Evolutionary conservation across 768 basidiomycete species (phyloP).

Genomic region (Lenzites betulinus): DNA sequence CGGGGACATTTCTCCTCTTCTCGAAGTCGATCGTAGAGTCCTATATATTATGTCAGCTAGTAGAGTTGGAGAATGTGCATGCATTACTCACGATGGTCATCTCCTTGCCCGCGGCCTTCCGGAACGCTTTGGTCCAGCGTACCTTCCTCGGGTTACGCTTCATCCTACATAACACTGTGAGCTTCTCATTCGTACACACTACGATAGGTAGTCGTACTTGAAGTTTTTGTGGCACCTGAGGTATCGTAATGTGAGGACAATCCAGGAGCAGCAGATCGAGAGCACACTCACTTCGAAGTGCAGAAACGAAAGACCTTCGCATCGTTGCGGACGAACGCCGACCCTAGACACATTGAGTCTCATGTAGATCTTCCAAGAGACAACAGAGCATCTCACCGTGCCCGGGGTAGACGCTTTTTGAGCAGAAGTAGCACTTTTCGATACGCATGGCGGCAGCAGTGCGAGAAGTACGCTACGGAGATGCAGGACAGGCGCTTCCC

Average conservation of each 20-base stretch:
- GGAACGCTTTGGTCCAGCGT: conserved; percentile 98
- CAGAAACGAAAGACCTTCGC: conserved; percentile 98
- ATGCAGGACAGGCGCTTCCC: not conserved
- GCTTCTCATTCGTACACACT: not conserved
- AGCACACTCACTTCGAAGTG: conserved; percentile 79
- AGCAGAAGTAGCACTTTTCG: conserved; percentile 99
- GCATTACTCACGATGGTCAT: conserved; percentile 83
- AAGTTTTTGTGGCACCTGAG: conserved; percentile 97
- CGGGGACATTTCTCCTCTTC: conserved; percentile 96
- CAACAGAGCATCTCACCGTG: conserved; percentile 59
- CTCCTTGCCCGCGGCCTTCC: conserved; percentile 98
- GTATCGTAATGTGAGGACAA: conserved; percentile 17
- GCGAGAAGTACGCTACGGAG: conserved; percentile 4
- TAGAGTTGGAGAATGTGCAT: conserved; percentile 1
- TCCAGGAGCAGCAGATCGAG: not conserved
- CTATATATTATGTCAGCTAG: conserved; percentile 41
- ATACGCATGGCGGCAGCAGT: conserved; percentile 67
- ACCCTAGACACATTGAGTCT: conserved; percentile 47
- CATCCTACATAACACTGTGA: conserved; percentile 61
- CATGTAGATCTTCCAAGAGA: not conserved
- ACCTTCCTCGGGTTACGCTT: conserved; percentile 99
- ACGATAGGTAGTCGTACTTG: conserved; percentile 61
- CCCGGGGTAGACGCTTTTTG: conserved; percentile 94
- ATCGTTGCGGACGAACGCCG: conserved; percentile 96
- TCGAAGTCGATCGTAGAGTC: conserved; percentile 99